phyloP scores from a whole-genome alignment of 2,329 filamentous ascomycete genomes.

The Penicillium sp. region DNA sequence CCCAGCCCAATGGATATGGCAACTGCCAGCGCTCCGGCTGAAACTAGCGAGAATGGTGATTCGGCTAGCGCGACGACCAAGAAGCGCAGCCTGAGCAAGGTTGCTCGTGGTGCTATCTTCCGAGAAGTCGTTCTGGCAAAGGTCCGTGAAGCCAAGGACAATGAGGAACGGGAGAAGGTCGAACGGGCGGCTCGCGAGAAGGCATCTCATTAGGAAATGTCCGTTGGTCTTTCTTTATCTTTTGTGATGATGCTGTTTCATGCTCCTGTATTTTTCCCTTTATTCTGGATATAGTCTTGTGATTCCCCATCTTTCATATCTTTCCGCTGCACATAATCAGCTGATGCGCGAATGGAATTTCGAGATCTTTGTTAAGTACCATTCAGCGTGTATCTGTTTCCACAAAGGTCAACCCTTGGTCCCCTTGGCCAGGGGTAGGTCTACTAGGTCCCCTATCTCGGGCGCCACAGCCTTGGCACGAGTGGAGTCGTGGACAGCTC shows the following conservation, averaged over 20 bases:
- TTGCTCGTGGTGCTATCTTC: conserved; percentile 76
- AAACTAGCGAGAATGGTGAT: conserved; percentile 23
- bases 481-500: too few relatives aligned
- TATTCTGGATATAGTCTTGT: conserved; percentile 33
- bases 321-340: conserved; percentile 16
- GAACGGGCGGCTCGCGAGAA: conserved; percentile 58
- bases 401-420: too few relatives aligned
- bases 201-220: conserved; percentile 3
- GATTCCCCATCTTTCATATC: conserved; percentile 33
- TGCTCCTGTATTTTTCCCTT: conserved; percentile 16
- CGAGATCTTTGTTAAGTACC: not conserved
- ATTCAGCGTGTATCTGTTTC: not conserved
- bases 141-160: conserved; percentile 86
- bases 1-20: conserved; percentile 60
- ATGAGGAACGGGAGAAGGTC: conserved; percentile 72
- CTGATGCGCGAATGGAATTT: not conserved
- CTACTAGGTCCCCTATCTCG: not conserved
- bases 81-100: conserved; percentile 56
- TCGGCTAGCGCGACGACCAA: conserved; percentile 39
- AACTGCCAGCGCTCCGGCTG: conserved; percentile 50
- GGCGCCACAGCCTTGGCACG: not conserved
- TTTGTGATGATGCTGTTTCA: conserved; percentile 10
- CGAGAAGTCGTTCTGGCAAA: conserved; percentile 92
- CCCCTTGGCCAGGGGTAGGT: too few relatives aligned
- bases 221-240: conserved; percentile 4